Evolutionary conservation across 129 eudicot genomes (phyloP).

Genomic region (Flaveria brownii): DNA sequence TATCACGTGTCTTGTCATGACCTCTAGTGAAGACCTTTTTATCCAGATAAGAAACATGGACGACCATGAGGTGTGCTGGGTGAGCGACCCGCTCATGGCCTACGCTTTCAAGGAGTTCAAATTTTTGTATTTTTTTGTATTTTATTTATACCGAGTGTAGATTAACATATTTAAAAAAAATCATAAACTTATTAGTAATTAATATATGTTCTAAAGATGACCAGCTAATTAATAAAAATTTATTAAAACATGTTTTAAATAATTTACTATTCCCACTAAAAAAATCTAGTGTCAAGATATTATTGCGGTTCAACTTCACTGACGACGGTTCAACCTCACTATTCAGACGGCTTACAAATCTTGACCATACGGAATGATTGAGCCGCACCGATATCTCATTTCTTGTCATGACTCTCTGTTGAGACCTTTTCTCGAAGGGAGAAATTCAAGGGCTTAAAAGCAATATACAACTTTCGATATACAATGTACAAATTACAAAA

Average conservation of each 20-base stretch:
- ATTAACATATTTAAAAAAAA: too few relatives aligned
- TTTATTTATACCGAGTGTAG: too few relatives aligned
- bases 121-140: too few relatives aligned
- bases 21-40: too few relatives aligned
- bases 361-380: constrained; percentile 22
- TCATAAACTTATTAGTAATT: too few relatives aligned
- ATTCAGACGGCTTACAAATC: background rate
- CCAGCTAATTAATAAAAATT: too few relatives aligned
- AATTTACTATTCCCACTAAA: background rate
- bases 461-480: background rate
- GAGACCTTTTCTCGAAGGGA: background rate
- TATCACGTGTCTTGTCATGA: too few relatives aligned
- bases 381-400: constrained; percentile 30
- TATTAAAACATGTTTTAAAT: background rate
- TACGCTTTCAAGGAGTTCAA: too few relatives aligned
- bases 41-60: too few relatives aligned
- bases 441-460: background rate
- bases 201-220: too few relatives aligned
- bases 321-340: constrained; percentile 29
- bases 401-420: background rate
- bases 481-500: background rate
- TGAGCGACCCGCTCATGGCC: too few relatives aligned
- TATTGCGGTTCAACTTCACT: constrained; percentile 35
- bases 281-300: constrained; percentile 7
- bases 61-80: too few relatives aligned